phyloP scores from a whole-genome alignment of 768 basidiomycete genomes.

The Amanita inopinata region DNA sequence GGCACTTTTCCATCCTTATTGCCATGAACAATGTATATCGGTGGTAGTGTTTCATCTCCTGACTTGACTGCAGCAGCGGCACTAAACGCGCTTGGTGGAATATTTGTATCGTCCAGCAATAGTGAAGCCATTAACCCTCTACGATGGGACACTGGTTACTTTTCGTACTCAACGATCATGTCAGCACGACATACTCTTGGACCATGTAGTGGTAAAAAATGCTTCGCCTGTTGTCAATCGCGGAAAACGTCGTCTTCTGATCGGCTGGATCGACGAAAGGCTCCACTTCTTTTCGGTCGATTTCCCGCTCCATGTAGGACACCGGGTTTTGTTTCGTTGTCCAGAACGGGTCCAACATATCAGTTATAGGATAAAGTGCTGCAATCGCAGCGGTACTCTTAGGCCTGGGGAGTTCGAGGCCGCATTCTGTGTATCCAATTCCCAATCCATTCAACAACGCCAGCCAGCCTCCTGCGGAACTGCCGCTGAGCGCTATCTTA shows the following conservation, averaged over 20 bases:
- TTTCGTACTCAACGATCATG: no score
- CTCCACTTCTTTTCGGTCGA: constrained; percentile 20
- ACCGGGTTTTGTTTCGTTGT: constrained; percentile 24
- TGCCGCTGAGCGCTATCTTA: constrained; percentile 25
- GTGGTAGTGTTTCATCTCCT: constrained; percentile 17
- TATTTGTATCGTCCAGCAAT: constrained; percentile 23
- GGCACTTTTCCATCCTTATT: constrained; percentile 26
- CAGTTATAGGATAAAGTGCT: constrained; percentile 29
- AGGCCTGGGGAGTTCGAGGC: constrained; percentile 19
- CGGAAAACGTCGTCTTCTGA: constrained; percentile 16
- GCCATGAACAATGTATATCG: constrained; percentile 28
- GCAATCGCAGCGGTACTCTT: constrained; percentile 17
- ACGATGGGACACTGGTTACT: no score
- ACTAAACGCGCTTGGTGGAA: constrained; percentile 20
- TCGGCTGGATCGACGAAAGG: constrained; percentile 21
- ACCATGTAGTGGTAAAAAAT: constrained; percentile 31
- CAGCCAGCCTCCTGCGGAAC: constrained; percentile 31
- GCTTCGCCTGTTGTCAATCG: constrained; percentile 18
- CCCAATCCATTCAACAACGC: constrained; percentile 25
- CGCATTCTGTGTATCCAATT: constrained; percentile 25
- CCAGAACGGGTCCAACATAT: constrained; percentile 28
- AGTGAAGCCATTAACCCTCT: constrained; percentile 23
- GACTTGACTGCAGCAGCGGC: constrained; percentile 20
- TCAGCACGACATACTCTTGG: constrained; percentile 22
- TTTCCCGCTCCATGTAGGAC: constrained; percentile 23